Conservation (phyloP, 208 protist species). For the Porcisia deanei region DNA sequence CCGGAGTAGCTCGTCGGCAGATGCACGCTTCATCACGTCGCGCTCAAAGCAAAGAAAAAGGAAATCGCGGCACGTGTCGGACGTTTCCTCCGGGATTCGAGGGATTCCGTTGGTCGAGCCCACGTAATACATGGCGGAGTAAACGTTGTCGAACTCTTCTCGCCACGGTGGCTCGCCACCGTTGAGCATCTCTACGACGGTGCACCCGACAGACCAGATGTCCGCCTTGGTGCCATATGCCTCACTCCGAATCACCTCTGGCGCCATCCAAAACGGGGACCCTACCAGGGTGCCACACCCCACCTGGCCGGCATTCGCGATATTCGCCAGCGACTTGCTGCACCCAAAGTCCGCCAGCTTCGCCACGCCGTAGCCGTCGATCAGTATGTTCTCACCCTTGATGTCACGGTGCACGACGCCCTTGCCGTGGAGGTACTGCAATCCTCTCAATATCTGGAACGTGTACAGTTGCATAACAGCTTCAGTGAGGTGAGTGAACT, state of each 20-base stretch:
- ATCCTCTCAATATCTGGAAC: slow-evolving; percentile 73
- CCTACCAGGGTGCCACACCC: slow-evolving; percentile 77
- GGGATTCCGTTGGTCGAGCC: slow-evolving; percentile 73
- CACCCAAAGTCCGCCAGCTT: slow-evolving; percentile 93
- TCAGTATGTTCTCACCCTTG: slow-evolving; percentile 92
- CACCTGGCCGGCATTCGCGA: slow-evolving; percentile 50
- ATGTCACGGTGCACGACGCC: slow-evolving; percentile 92
- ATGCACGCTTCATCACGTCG: slow-evolving; percentile 67
- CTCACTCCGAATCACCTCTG: slow-evolving; percentile 86
- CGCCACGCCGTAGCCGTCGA: slow-evolving; percentile 79
- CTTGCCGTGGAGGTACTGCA: slow-evolving; percentile 89
- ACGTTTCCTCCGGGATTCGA: slow-evolving; percentile 66
- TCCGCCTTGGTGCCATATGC: slow-evolving; percentile 87
- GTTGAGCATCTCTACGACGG: slow-evolving; percentile 92
- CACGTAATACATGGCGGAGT: slow-evolving; percentile 81
- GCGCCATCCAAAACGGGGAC: slow-evolving; percentile 89
- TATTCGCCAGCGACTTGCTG: slow-evolving; percentile 70
- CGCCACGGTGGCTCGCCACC: slow-evolving; percentile 75
- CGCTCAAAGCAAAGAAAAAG: slow-evolving; percentile 78
- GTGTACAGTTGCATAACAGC: slow-evolving; percentile 78
- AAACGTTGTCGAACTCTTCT: slow-evolving; percentile 80
- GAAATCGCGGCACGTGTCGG: slow-evolving; percentile 70
- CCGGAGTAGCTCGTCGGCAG: slow-evolving; percentile 70
- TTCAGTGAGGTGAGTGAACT: slow-evolving; percentile 75
- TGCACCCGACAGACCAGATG: slow-evolving; percentile 94